phyloP scores from a whole-genome alignment of 2,329 filamentous ascomycete species.

The Phialophora verrucosa region DNA sequence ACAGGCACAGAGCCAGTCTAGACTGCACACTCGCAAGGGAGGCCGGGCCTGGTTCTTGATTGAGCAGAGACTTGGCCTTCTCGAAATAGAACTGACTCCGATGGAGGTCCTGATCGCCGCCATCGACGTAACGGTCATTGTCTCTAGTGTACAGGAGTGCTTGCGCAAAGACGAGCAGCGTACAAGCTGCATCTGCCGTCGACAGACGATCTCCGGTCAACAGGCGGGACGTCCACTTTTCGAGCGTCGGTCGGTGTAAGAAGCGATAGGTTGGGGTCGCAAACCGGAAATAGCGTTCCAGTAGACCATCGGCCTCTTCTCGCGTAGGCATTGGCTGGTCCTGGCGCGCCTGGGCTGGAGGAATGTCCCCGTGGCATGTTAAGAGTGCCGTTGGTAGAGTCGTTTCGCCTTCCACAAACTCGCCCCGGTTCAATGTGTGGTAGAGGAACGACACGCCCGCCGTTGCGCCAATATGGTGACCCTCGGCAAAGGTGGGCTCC shows the following conservation, averaged over 20 bases:
- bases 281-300: conserved; percentile 61
- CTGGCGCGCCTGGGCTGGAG: conserved; percentile 45
- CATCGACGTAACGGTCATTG: conserved; percentile 27
- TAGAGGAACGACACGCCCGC: conserved; percentile 60
- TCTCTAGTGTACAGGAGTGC: conserved; percentile 34
- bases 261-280: conserved; percentile 62
- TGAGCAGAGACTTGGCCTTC: conserved; percentile 35
- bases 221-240: conserved; percentile 50
- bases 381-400: conserved; percentile 46
- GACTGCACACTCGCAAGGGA: conserved; percentile 60
- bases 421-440: conserved; percentile 62
- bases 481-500: conserved; percentile 45
- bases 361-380: conserved; percentile 49
- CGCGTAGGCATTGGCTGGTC: conserved; percentile 44
- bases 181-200: conserved; percentile 43
- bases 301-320: conserved; percentile 45
- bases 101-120: conserved; percentile 27
- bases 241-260: conserved; percentile 57
- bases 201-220: conserved; percentile 42
- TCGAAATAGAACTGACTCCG: conserved; percentile 34
- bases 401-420: conserved; percentile 45
- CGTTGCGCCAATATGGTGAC: conserved; percentile 57
- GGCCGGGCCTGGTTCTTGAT: conserved; percentile 55
- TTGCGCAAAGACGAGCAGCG: conserved; percentile 44
- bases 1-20: conserved; percentile 59